A percentile compares a stretch with the other conserved stretches of the same genome.
Conservation (phyloP, 495 filamentous ascomycete species). For the Lepidopterella palustris region DNA sequence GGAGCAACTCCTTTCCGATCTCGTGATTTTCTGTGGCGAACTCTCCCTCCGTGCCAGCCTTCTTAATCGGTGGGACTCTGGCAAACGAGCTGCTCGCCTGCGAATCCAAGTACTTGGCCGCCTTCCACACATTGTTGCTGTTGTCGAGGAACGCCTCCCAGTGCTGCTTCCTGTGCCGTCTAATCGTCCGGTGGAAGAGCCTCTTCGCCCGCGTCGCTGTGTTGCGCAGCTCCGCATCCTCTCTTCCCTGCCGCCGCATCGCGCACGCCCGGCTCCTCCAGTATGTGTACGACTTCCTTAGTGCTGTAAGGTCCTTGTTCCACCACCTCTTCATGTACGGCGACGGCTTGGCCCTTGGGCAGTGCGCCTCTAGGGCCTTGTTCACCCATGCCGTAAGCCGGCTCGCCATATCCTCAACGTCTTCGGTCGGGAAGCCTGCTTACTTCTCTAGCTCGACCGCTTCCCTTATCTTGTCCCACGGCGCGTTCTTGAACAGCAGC, state of each 20-base stretch:
- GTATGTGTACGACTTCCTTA: conserved; percentile 10
- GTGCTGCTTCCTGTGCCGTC: conserved; percentile 11
- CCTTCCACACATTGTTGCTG: conserved; percentile 12
- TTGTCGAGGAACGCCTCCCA: conserved; percentile 7
- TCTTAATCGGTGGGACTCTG: not conserved
- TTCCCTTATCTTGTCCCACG: not conserved
- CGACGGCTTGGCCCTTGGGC: conserved; percentile 2
- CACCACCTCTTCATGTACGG: conserved; percentile 9
- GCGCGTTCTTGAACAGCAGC: not conserved
- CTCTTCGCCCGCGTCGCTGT: conserved; percentile 13
- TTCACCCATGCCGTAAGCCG: not conserved
- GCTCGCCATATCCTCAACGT: not conserved
- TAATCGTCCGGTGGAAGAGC: conserved; percentile 14
- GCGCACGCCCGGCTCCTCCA: conserved; percentile 6
- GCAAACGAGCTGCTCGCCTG: not conserved
- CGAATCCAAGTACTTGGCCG: conserved; percentile 5
- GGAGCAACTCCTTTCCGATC: no score
- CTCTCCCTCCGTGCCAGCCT: not conserved
- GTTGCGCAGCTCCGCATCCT: conserved; percentile 6
- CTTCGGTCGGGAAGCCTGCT: not conserved
- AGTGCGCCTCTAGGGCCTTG: not conserved
- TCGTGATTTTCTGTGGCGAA: not conserved
- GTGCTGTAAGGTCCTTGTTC: conserved; percentile 6
- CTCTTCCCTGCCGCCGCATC: conserved; percentile 9
- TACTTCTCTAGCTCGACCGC: not conserved